A percentile compares a stretch with the other conserved stretches of the same genome.
Evolutionary conservation across 805 yeast genomes (phyloP).

Genomic region (Zygoascus flipseniorum): DNA sequence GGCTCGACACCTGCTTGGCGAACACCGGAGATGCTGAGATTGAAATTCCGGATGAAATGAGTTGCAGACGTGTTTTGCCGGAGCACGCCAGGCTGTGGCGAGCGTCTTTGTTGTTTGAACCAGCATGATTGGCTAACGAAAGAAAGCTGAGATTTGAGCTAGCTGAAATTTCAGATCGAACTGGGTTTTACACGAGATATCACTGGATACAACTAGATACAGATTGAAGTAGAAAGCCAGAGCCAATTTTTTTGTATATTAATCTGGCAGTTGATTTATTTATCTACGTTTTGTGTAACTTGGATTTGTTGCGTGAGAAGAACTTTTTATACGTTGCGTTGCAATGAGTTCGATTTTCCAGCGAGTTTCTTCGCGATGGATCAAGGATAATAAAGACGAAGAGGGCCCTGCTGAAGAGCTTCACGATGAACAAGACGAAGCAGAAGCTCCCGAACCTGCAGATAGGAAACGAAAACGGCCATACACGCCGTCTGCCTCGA

Average conservation of each 20-base stretch:
- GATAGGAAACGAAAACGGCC: background rate
- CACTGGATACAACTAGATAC: too few species aligned
- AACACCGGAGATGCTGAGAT: background rate
- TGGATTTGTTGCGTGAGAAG: background rate
- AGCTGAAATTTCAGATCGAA: constrained; percentile 1
- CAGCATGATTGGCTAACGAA: background rate
- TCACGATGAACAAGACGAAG: constrained; percentile 8
- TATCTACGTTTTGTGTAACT: too few species aligned
- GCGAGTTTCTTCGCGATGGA: constrained; percentile 12
- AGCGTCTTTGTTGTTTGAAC: background rate
- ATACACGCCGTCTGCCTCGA: background rate
- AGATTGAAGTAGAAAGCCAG: too few species aligned
- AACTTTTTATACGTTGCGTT: background rate
- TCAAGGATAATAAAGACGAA: constrained; percentile 3
- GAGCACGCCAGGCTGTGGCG: background rate
- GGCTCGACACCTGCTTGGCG: background rate
- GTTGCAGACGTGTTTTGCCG: too few species aligned
- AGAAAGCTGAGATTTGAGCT: background rate
- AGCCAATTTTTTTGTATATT: too few species aligned
- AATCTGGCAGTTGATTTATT: too few species aligned
- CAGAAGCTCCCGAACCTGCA: constrained; percentile 2
- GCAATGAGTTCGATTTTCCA: constrained; percentile 7
- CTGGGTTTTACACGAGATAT: background rate
- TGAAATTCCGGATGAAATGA: too few species aligned
- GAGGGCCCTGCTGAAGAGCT: constrained; percentile 1